These are phyloP conservation scores for Phytophthora rubi DNA, from an alignment of 352 stramenopile species.

Conservation along the genomic window DNA sequence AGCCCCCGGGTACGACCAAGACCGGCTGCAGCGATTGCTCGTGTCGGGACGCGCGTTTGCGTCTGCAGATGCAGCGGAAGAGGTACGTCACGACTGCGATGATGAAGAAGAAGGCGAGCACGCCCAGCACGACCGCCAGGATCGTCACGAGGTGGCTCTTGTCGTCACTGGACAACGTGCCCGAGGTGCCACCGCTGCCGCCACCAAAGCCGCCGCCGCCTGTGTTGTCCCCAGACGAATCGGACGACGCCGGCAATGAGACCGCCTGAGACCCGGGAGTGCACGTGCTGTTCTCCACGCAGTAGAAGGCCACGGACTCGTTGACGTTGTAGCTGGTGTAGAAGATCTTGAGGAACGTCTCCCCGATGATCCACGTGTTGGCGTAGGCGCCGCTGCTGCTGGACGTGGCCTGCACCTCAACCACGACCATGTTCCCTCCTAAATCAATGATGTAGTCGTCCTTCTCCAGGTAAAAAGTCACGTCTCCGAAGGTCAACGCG, in stretches of 20 bases:
- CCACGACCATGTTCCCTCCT: slow-evolving; percentile 38
- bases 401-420: slow-evolving; percentile 53
- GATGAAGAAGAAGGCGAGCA: slow-evolving; percentile 48
- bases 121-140: slow-evolving; percentile 43
- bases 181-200: slow-evolving; percentile 23
- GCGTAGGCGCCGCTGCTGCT: slow-evolving; percentile 39
- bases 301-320: slow-evolving; percentile 73
- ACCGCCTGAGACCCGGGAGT: slow-evolving; percentile 40
- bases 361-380: slow-evolving; percentile 81
- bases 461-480: slow-evolving; percentile 68
- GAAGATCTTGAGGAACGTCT: slow-evolving; percentile 78
- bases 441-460: slow-evolving; percentile 62
- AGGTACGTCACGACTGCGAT: slow-evolving; percentile 39
- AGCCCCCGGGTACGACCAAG: slow-evolving; percentile 40
- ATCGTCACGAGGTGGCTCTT: slow-evolving; percentile 43
- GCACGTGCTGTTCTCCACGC: slow-evolving; percentile 50
- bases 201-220: slow-evolving; percentile 35
- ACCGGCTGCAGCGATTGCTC: slow-evolving; percentile 38
- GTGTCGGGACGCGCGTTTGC: slow-evolving; percentile 29
- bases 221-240: slow-evolving; percentile 38
- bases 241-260: slow-evolving; percentile 34
- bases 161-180: slow-evolving; percentile 18
- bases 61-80: slow-evolving; percentile 36
- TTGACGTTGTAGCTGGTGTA: slow-evolving; percentile 77
- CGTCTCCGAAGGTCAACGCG: slow-evolving; percentile 57